Evolutionary conservation across 768 basidiomycete genomes (phyloP).

Genomic region (Naganishia antarctica): DNA sequence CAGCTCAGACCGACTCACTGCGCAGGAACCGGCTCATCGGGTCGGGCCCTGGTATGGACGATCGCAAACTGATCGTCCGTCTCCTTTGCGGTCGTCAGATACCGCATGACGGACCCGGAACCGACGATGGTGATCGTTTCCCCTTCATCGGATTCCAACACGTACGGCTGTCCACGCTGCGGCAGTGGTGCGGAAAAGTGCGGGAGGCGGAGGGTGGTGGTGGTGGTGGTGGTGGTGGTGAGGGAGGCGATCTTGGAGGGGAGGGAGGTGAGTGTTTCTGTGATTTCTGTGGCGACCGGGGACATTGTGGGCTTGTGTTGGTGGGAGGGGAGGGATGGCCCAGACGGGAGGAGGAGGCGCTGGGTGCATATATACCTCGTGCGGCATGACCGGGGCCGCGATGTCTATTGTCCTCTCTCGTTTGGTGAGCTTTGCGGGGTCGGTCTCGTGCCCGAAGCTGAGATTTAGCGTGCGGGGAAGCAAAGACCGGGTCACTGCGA

Average conservation of each 20-base stretch:
- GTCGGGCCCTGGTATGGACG: conserved; percentile 23
- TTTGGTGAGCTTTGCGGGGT: no score
- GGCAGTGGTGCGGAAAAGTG: conserved; percentile 18
- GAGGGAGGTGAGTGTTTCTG: conserved; percentile 10
- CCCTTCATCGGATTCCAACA: conserved; percentile 26
- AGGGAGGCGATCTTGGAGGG: conserved; percentile 6
- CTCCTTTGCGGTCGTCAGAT: conserved; percentile 24
- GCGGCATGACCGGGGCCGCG: no score
- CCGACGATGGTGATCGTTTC: conserved; percentile 28
- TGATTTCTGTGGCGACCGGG: conserved; percentile 6
- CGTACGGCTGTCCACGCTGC: conserved; percentile 18
- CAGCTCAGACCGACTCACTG: conserved; percentile 29
- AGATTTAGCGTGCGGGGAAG: no score
- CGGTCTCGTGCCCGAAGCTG: no score
- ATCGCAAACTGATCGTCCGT: conserved; percentile 25
- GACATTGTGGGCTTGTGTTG: background rate
- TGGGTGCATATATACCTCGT: background rate
- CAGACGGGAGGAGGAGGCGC: background rate
- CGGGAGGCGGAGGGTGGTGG: conserved; percentile 24
- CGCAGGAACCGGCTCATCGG: conserved; percentile 24
- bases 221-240: background rate
- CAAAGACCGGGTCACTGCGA: no score
- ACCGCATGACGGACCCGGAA: conserved; percentile 22
- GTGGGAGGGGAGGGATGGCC: background rate
- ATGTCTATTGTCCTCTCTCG: no score